Evolutionary conservation across 139 green algal species (phyloP).

Genomic region (Coelastrella sp.): DNA sequence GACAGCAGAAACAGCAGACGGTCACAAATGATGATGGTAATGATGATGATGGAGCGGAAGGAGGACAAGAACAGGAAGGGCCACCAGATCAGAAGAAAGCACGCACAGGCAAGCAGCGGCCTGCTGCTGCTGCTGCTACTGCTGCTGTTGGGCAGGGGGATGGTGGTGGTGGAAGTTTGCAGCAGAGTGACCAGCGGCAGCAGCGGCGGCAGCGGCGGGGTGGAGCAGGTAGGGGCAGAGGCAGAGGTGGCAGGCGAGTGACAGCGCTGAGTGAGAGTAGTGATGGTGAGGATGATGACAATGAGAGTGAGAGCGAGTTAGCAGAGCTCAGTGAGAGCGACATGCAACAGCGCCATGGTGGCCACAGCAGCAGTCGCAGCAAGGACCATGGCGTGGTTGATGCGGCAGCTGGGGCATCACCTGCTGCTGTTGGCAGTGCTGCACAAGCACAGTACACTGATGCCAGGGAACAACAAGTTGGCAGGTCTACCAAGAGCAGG

Average conservation of each 20-base stretch:
- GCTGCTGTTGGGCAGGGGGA: neutral
- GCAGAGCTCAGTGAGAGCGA: neutral
- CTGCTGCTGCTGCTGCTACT: neutral
- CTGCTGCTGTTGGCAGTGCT: constrained; percentile 4
- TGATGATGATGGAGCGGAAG: neutral
- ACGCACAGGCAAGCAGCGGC: neutral
- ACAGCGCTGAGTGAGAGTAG: neutral
- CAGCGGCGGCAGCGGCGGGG: neutral
- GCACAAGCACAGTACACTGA: neutral
- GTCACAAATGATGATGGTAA: neutral
- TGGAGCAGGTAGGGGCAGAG: neutral
- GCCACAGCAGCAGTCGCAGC: neutral
- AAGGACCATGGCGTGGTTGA: neutral
- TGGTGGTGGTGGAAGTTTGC: neutral
- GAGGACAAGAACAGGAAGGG: neutral
- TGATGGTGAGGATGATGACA: neutral
- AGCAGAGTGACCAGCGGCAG: neutral
- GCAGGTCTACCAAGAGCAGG: neutral
- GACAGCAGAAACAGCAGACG: neutral
- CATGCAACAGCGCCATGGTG: neutral
- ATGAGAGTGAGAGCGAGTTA: neutral
- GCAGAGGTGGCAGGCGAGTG: neutral
- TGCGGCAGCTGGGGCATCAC: neutral
- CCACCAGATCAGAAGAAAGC: neutral
- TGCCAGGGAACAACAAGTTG: neutral